Base-by-base conservation (phyloP, 768 basidiomycete genomes). In the Psilocybe sp. region DNA sequence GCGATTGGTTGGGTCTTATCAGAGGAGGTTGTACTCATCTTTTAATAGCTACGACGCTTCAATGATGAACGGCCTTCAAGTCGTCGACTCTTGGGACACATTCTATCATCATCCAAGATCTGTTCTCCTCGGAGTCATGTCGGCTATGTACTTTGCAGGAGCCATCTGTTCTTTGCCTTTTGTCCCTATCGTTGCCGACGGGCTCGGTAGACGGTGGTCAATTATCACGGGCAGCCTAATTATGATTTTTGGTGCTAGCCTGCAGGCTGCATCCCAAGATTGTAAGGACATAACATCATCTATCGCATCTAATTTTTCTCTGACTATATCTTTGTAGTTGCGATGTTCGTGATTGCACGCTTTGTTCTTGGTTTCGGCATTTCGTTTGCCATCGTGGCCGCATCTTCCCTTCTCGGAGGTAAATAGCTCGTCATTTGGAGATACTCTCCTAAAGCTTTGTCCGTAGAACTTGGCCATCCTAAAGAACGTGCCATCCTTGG, bases 401-500 rank as follows among this genome's bases (percentile, higher is more conserved):
- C 85, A 1, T 85, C 85, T 0, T 80, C 84, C 14, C 69, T 87
- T 37, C 78, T 87, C 55, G 79, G 77, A 71, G 75, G 61, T 52
- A 14, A 12, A 12, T 14, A 9, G 28, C 19, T 36, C 2, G 2
- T 34, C 20, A 3, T 14, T 20, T 33, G 6, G n/a, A 20, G 41
- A 5, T 14, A 14, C 5, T 10, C 35, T 32, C 18, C 1, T 11
- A 23, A 5, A 33, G 40, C 8, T 20, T 31, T 50, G 20, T 28
- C 7, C 23, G 23, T 2, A 73, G 85, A 89, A 62, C 70, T 87
- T 13, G 78, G 84, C 0, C 81, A 85, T 65, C 85, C 85, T 0
- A 84, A 81, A 48, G 85, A 87, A 66, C 81, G 87, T 44, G 82
- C 80, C 1, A 75, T 78, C 6, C 59, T 89, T 16, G 84, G 83